These are phyloP conservation scores for Thinopyrum obtusiflorum DNA, from an alignment of 202 grass and related monocot genomes.

Conservation along the genomic window DNA sequence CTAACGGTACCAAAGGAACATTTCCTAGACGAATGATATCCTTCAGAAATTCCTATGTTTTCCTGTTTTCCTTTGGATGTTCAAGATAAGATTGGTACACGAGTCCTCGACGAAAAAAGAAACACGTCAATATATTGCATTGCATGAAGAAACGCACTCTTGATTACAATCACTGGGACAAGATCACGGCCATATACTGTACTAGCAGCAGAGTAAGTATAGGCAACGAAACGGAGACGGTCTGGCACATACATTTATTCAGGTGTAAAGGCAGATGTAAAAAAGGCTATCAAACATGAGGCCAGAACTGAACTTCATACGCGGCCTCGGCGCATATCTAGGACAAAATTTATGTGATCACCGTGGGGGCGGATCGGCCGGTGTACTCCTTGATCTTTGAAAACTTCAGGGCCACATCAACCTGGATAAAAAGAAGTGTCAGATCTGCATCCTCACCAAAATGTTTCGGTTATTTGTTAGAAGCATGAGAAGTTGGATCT, in stretches of 20 bases:
- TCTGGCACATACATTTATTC: slow-evolving; percentile 46
- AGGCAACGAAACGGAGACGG: slow-evolving; percentile 17
- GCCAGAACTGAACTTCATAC: slow-evolving; percentile 10
- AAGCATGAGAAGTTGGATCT: slow-evolving; percentile 8
- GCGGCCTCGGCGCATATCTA: slow-evolving; percentile 26
- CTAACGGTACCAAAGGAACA: neutral
- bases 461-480: neutral
- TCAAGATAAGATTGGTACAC: neutral
- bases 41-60: too few relatives aligned
- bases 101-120: neutral
- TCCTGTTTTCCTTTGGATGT: neutral
- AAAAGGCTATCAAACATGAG: slow-evolving; percentile 29
- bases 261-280: slow-evolving; percentile 10
- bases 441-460: neutral
- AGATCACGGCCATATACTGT: slow-evolving; percentile 31
- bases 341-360: slow-evolving; percentile 80
- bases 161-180: slow-evolving; percentile 27
- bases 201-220: slow-evolving; percentile 7
- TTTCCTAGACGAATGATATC: neutral
- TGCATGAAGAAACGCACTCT: slow-evolving; percentile 7
- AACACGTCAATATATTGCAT: slow-evolving; percentile 32
- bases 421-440: slow-evolving; percentile 39
- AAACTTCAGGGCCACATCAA: slow-evolving; percentile 79
- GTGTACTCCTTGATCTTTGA: slow-evolving; percentile 90
- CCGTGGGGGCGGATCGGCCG: slow-evolving; percentile 80